phyloP scores from a whole-genome alignment of 768 basidiomycete genomes.

The Zangia roseola region DNA sequence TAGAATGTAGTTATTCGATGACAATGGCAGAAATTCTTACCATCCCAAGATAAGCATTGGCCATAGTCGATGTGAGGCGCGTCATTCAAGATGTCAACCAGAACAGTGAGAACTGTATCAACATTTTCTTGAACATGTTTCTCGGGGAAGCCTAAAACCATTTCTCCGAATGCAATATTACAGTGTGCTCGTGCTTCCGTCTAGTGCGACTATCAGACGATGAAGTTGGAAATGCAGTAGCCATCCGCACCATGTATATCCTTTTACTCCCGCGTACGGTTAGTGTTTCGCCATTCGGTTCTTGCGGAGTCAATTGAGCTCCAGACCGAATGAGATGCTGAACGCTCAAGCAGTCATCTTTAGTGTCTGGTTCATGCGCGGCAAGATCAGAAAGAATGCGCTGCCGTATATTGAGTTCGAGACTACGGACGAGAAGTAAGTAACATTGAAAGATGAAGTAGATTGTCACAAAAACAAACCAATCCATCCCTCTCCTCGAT shows the following conservation, averaged over 20 bases:
- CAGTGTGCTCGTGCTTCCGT: slow-evolving; percentile 70
- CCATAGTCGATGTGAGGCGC: slow-evolving; percentile 79
- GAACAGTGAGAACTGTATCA: slow-evolving; percentile 52
- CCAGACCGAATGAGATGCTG: slow-evolving; percentile 61
- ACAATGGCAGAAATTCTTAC: slow-evolving; percentile 37
- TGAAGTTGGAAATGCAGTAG: background rate
- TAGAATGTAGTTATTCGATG: background rate
- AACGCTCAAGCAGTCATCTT: slow-evolving; percentile 47
- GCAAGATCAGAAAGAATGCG: slow-evolving; percentile 75
- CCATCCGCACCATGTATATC: slow-evolving; percentile 58
- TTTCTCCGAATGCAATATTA: slow-evolving; percentile 81
- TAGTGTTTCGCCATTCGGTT: slow-evolving; percentile 21
- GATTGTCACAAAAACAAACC: slow-evolving; percentile 33
- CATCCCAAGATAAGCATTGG: slow-evolving; percentile 74
- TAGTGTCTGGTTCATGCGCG: slow-evolving; percentile 46
- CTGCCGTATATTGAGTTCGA: slow-evolving; percentile 79
- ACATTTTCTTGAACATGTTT: slow-evolving; percentile 49
- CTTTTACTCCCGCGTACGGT: slow-evolving; percentile 16
- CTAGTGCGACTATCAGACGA: slow-evolving; percentile 36
- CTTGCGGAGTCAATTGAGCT: slow-evolving; percentile 44
- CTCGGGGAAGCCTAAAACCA: slow-evolving; percentile 64
- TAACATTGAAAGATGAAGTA: background rate
- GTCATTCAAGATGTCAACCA: slow-evolving; percentile 68
- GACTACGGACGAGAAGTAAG: slow-evolving; percentile 36
- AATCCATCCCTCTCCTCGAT: too few species aligned